Evolutionary conservation across 2,329 filamentous ascomycete genomes (phyloP).

Genomic region (Colletotrichum melonis): DNA sequence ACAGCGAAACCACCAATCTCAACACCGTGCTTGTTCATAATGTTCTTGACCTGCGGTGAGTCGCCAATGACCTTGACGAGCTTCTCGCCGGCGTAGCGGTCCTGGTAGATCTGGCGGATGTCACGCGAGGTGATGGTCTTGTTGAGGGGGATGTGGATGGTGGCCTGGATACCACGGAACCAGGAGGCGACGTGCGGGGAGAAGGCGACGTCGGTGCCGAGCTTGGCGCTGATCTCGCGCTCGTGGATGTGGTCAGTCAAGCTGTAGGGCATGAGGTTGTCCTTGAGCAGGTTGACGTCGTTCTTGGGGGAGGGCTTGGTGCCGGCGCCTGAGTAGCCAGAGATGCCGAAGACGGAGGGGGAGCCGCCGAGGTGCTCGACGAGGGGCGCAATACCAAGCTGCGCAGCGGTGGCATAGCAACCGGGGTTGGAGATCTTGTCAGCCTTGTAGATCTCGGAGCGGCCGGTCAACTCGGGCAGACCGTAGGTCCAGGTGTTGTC

Average conservation of each 20-base stretch:
- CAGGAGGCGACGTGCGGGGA: constrained; percentile 95
- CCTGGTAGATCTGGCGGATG: constrained; percentile 94
- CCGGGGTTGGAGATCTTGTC: constrained; percentile 92
- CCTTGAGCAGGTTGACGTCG: constrained; percentile 81
- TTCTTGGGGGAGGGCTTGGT: constrained; percentile 97
- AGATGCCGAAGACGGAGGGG: constrained; percentile 89
- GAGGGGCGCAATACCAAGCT: constrained; percentile 88
- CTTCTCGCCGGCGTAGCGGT: constrained; percentile 94
- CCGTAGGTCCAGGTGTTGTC: constrained; percentile 89
- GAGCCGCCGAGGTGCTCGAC: constrained; percentile 80
- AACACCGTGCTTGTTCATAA: constrained; percentile 85
- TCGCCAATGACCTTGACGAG: constrained; percentile 94
- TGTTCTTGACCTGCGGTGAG: constrained; percentile 83
- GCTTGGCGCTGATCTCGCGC: constrained; percentile 84
- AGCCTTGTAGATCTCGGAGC: constrained; percentile 80
- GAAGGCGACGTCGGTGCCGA: constrained; percentile 82
- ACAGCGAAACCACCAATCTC: constrained; percentile 98
- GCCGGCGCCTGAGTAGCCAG: constrained; percentile 93
- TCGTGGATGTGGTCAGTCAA: constrained; percentile 96
- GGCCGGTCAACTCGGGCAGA: constrained; percentile 85
- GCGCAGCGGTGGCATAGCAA: constrained; percentile 93
- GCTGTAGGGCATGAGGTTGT: constrained; percentile 93
- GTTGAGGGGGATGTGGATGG: constrained; percentile 88
- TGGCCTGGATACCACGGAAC: constrained; percentile 96
- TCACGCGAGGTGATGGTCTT: constrained; percentile 90